These are phyloP conservation scores for Penicillium maclennaniae DNA, from an alignment of 495 filamentous ascomycete species.

Conservation along the genomic window DNA sequence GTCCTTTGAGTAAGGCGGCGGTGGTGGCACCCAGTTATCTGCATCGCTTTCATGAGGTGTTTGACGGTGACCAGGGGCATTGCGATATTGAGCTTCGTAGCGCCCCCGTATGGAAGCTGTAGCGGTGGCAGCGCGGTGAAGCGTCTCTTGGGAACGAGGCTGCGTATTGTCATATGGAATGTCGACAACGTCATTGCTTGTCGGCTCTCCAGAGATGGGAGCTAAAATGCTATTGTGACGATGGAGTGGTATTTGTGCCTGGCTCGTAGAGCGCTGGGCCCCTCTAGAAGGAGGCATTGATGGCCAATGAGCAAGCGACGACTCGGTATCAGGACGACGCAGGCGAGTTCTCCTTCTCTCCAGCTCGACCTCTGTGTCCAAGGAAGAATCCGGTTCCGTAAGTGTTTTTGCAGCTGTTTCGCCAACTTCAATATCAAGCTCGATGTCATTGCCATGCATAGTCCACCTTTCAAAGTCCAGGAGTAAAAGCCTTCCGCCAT, in stretches of 20 bases:
- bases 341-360: constrained; percentile 65
- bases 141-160: constrained; percentile 70
- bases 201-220: constrained; percentile 18
- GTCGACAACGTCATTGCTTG: constrained; percentile 25
- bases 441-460: constrained; percentile 49
- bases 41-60: constrained; percentile 86
- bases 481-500: constrained; percentile 73
- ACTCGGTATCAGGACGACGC: constrained; percentile 29
- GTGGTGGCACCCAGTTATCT: constrained; percentile 89
- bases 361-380: constrained; percentile 79
- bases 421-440: constrained; percentile 72
- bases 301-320: constrained; percentile 12
- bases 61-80: constrained; percentile 23
- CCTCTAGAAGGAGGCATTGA: constrained; percentile 6
- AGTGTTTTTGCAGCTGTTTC: constrained; percentile 63
- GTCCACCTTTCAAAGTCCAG: constrained; percentile 68
- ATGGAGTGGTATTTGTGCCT: constrained; percentile 9
- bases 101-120: constrained; percentile 65
- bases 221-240: constrained; percentile 26
- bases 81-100: constrained; percentile 45
- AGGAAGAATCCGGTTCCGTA: constrained; percentile 69
- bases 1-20: constrained; percentile 78
- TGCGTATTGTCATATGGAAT: constrained; percentile 72
- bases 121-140: constrained; percentile 75
- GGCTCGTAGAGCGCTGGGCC: constrained; percentile 7